Conservation (phyloP, 2,329 filamentous ascomycete genomes). For the Epichloe aotearoae region DNA sequence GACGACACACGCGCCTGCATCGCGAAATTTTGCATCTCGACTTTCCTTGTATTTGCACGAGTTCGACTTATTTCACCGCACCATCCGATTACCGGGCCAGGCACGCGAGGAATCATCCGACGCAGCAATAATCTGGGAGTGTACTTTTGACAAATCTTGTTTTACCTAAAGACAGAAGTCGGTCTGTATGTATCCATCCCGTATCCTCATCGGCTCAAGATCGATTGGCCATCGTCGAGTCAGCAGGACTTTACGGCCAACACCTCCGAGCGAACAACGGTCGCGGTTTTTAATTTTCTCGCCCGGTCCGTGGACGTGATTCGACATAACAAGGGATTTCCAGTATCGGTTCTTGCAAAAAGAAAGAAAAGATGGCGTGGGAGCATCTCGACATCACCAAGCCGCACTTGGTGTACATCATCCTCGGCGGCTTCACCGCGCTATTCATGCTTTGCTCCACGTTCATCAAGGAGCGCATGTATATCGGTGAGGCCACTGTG, state of each 20-base stretch:
- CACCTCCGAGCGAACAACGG: conserved; percentile 1
- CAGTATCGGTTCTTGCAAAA: not conserved
- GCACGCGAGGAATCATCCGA: not conserved
- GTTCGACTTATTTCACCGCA: not conserved
- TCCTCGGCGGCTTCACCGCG: conserved; percentile 91
- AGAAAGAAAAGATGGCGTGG: conserved; percentile 50
- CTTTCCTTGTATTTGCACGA: not conserved
- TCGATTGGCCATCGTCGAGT: conserved; percentile 7
- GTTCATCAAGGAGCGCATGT: conserved; percentile 94
- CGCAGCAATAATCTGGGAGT: not conserved
- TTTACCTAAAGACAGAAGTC: not conserved
- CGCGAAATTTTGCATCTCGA: not conserved
- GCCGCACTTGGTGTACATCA: conserved; percentile 96
- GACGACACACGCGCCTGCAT: not conserved
- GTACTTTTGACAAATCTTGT: no score
- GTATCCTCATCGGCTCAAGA: conserved; percentile 4
- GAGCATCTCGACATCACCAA: conserved; percentile 74
- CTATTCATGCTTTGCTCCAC: conserved; percentile 98
- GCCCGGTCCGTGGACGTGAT: conserved; percentile 3
- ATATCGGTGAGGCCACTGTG: conserved; percentile 96
- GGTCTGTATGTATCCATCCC: conserved; percentile 8
- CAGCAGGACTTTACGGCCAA: not conserved
- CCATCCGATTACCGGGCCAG: not conserved
- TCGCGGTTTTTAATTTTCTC: not conserved
- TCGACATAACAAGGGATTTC: not conserved